Conservation (phyloP, 2,329 filamentous ascomycete species). For the Ceratocystis alfenasii region DNA sequence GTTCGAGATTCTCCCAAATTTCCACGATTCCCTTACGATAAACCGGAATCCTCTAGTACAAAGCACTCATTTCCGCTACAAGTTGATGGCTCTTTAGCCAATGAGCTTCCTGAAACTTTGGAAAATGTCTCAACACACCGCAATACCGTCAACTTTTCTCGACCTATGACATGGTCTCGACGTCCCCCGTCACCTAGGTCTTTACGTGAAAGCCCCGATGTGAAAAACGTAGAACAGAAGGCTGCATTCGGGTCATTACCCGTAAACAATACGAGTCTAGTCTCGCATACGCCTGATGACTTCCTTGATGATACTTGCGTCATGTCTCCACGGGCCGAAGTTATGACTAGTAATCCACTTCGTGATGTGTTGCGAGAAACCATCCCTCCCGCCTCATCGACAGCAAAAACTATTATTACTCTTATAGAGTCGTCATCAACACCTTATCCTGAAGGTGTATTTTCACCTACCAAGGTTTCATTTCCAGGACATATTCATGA, state of each 20-base stretch:
- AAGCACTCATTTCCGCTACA: not conserved
- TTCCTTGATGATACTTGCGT: slow-evolving; percentile 42
- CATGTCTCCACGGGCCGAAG: slow-evolving; percentile 59
- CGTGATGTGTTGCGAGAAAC: slow-evolving; percentile 30
- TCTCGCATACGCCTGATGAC: slow-evolving; percentile 18
- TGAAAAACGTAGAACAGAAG: not conserved
- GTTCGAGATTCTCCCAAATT: slow-evolving; percentile 30
- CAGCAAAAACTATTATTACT: slow-evolving; percentile 35
- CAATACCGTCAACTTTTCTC: slow-evolving; percentile 15
- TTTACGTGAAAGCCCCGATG: not conserved
- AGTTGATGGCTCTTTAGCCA: not conserved
- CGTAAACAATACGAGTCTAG: not conserved
- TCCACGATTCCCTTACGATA: slow-evolving; percentile 33
- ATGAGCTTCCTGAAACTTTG: not conserved
- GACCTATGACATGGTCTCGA: slow-evolving; percentile 27
- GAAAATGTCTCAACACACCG: not conserved
- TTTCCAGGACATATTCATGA: slow-evolving; percentile 43
- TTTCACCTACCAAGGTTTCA: slow-evolving; percentile 40
- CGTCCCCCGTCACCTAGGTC: slow-evolving; percentile 39
- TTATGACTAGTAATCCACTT: slow-evolving; percentile 59
- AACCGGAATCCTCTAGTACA: not conserved
- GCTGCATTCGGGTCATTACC: not conserved
- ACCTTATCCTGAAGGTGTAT: slow-evolving; percentile 38
- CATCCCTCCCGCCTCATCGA: not conserved
- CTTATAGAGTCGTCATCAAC: slow-evolving; percentile 43